Base-by-base conservation (phyloP, 345 rosid species). In the Acer campestre region DNA sequence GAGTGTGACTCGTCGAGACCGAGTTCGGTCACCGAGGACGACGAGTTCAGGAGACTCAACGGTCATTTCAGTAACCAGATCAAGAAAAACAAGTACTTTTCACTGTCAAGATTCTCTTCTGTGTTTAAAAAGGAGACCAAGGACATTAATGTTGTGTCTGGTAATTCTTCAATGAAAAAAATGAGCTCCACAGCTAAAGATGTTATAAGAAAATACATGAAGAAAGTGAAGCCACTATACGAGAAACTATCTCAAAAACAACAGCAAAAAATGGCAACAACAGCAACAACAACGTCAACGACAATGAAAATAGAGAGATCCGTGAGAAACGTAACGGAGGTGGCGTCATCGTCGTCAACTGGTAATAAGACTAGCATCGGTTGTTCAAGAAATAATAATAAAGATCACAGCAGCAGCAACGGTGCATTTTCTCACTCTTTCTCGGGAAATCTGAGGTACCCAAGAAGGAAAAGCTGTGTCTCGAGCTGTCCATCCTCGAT, bases 401-500 rank as follows among this genome's bases (percentile, higher is more conserved):
- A 86, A 77, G 86, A 83, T 20, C 63, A 20, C 25, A 61, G 72
- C 53, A 17, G 55, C 7, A 72, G 83, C 46, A 17, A 49, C 7
- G 75, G 83, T 0, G 85, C 89, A 12, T 46, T 86, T 70, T 86
- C 93, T 11, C 89, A 85, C 69, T 92, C 98, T 35, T 93, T 95
- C 89, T 95, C 99, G 0, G 98, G 98, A 71, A 95, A 95, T 81
- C 78, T 95, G 74, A 81, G 91, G 84, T 88, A 89, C 75, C 93
- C 93, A 31, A 89, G 87, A 79, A 88, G 88, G 76, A 89, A 86
- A 82, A 78, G 88, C 82, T 86, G 90, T 68, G 82, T 88, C 3
- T 88, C 94, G 3, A 93, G 97, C 90, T 92, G 96, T 74, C 96
- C 97, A 5, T 92, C 99, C 5, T 92, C 99, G 23, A 93, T 91